Percentiles rank a stretch among this genome's conserved stretches.
Conservation (phyloP, 1,284 basidiomycete species). For the Apiotrichum gamsii region DNA sequence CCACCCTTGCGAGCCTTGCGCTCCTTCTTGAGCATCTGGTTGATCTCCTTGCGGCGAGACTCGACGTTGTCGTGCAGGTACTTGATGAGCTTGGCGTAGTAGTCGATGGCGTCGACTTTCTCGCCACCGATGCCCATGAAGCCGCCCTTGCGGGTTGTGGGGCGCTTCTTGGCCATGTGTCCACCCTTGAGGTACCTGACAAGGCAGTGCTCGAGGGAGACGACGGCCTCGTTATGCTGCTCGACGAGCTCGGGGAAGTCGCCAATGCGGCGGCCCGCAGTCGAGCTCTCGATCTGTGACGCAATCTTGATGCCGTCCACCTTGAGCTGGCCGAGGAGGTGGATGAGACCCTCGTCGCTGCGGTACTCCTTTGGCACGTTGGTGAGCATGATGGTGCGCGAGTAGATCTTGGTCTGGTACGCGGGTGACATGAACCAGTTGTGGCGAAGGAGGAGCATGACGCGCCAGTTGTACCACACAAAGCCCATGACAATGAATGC, state of each 20-base stretch:
- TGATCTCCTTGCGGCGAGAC: constrained; percentile 65
- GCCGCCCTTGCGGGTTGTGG: constrained; percentile 65
- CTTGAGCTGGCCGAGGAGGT: constrained; percentile 63
- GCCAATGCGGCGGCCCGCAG: constrained; percentile 40
- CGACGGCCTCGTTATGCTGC: constrained; percentile 77
- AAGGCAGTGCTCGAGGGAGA: constrained; percentile 71
- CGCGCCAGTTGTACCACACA: constrained; percentile 65
- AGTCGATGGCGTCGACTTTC: constrained; percentile 75
- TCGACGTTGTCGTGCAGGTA: constrained; percentile 64
- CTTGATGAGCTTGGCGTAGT: constrained; percentile 64
- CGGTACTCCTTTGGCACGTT: constrained; percentile 68
- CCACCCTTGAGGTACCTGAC: constrained; percentile 79
- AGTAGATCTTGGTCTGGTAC: constrained; percentile 46
- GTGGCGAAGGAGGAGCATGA: constrained; percentile 53
- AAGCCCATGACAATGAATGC: constrained; percentile 41
- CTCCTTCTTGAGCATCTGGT: constrained; percentile 50
- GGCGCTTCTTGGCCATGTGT: constrained; percentile 64
- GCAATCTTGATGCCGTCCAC: constrained; percentile 49
- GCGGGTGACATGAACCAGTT: constrained; percentile 46
- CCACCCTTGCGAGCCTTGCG: constrained; percentile 37
- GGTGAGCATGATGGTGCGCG: constrained; percentile 52
- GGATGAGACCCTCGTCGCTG: constrained; percentile 66
- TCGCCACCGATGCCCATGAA: constrained; percentile 66
- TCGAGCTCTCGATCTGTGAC: constrained; percentile 37
- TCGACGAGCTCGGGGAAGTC: constrained; percentile 50